Base-by-base conservation (phyloP, 345 rosid species). In the Trapa incisa region DNA sequence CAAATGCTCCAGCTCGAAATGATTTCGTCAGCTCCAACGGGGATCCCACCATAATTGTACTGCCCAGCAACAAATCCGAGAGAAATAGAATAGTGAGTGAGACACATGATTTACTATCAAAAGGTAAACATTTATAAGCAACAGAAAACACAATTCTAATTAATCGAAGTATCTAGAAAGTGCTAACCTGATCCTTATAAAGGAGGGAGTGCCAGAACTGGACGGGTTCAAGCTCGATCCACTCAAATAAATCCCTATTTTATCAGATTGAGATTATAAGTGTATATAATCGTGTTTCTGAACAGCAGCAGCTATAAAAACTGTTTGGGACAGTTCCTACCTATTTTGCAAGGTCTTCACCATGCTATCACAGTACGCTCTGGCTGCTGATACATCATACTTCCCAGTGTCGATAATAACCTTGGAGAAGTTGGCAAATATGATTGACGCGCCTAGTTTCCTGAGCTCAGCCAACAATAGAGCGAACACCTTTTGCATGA, bases 401-500 rank as follows among this genome's bases (percentile, higher is more conserved):
- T 88, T 89, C 70, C 87, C 96, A 4, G 98, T 93, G 85, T 90
- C 90, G 68, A 93, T 83, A 43, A 90, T 77, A 64, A 93, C 78
- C 79, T 93, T 93, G 42, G 96, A 84, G 82, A 90, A 93, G 79
- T 84, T 87, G 38, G 98, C 96, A 80, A 81, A 93, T 76, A 93
- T 85, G 70, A 93, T 85, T 17, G 86, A 77, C 72, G 97, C 97
- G 74, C 98, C 97, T 68, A 93, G 82, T 82, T 88, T 93, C 72
- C 97, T 96, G 65, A 90, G 82, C 76, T 90, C 98, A 38, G 92
- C 86, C 92, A 93, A 75, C 67, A 93, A 80, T 76, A 93, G 72
- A 16, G 98, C 98, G 80, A 93, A 93, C 75, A 93, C 85, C 86
- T 93, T 93, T 81, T 86, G 96, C 98, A 90, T 93, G 82, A 87